phyloP scores from a whole-genome alignment of 1,284 basidiomycete species.

The Hypsizygus ulmarius region DNA sequence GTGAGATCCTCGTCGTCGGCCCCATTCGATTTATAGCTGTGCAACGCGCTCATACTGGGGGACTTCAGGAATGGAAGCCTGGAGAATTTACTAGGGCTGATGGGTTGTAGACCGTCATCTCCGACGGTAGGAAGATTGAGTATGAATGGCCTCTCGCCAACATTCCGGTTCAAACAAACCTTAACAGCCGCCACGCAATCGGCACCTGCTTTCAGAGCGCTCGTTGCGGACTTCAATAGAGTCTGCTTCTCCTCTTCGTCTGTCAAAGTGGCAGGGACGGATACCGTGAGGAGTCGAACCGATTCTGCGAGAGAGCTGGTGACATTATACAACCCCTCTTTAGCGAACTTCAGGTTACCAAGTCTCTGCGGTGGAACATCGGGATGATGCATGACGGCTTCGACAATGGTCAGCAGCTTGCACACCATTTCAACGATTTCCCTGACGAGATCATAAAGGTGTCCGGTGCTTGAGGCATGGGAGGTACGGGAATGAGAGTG shows the following conservation, averaged over 20 bases:
- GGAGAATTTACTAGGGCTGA: slow-evolving; percentile 47
- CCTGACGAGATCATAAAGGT: slow-evolving; percentile 90
- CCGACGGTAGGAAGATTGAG: slow-evolving; percentile 55
- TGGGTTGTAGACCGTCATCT: slow-evolving; percentile 41
- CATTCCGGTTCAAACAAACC: slow-evolving; percentile 64
- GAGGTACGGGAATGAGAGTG: slow-evolving; percentile 88
- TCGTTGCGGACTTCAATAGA: slow-evolving; percentile 81
- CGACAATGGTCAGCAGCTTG: slow-evolving; percentile 88
- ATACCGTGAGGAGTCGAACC: slow-evolving; percentile 68
- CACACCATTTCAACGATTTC: slow-evolving; percentile 94
- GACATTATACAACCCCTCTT: slow-evolving; percentile 82
- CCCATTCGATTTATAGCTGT: slow-evolving; percentile 29
- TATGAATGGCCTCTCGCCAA: slow-evolving; percentile 60
- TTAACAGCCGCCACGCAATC: slow-evolving; percentile 86
- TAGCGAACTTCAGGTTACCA: slow-evolving; percentile 63
- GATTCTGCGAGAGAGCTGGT: slow-evolving; percentile 88
- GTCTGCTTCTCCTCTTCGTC: slow-evolving; percentile 82
- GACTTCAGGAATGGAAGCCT: slow-evolving; percentile 33
- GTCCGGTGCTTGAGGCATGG: slow-evolving; percentile 89
- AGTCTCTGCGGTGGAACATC: slow-evolving; percentile 56
- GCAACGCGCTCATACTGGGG: slow-evolving; percentile 34
- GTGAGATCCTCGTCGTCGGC: slow-evolving; percentile 54
- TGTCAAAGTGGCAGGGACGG: slow-evolving; percentile 48
- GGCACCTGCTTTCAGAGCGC: slow-evolving; percentile 82
- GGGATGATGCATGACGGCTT: slow-evolving; percentile 77